Conservation (phyloP, 768 basidiomycete species). For the Suillus paluster region DNA sequence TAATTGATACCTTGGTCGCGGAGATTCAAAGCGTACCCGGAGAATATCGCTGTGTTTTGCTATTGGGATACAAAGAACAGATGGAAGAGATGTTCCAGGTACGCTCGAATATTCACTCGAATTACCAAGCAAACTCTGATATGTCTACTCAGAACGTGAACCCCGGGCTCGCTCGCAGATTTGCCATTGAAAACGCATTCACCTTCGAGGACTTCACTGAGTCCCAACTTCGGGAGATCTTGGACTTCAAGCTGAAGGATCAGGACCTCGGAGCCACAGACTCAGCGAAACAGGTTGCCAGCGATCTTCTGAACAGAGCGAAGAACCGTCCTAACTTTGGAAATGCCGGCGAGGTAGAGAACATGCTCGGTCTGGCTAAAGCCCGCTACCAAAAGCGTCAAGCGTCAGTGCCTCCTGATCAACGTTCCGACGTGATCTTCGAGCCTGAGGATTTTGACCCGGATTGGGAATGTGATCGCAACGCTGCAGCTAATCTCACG, state of each 20-base stretch:
- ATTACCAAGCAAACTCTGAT: background rate
- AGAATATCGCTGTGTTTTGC: slow-evolving; percentile 69
- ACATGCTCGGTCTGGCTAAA: slow-evolving; percentile 56
- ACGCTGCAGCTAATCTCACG: slow-evolving; percentile 52
- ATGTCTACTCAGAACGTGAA: slow-evolving; percentile 59
- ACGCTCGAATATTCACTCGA: slow-evolving; percentile 12
- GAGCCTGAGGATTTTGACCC: slow-evolving; percentile 63
- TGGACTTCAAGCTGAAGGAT: slow-evolving; percentile 59
- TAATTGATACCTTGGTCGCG: slow-evolving; percentile 76
- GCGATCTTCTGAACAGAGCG: slow-evolving; percentile 44
- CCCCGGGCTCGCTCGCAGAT: slow-evolving; percentile 66
- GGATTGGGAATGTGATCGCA: slow-evolving; percentile 51
- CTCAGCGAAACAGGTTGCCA: slow-evolving; percentile 58
- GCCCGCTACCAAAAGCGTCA: slow-evolving; percentile 47
- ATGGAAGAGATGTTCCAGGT: slow-evolving; percentile 78
- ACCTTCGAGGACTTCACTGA: slow-evolving; percentile 68
- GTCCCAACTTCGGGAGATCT: slow-evolving; percentile 51
- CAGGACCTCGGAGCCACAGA: slow-evolving; percentile 62
- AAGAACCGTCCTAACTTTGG: slow-evolving; percentile 62
- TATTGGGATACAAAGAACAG: slow-evolving; percentile 66
- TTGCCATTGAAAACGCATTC: slow-evolving; percentile 71
- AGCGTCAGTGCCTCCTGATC: slow-evolving; percentile 21
- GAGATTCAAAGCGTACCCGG: slow-evolving; percentile 72
- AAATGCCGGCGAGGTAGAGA: slow-evolving; percentile 68
- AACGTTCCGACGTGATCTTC: slow-evolving; percentile 33